Base-by-base conservation (phyloP, 164 flowering plant genomes). In the Warburgia ugandensis region DNA sequence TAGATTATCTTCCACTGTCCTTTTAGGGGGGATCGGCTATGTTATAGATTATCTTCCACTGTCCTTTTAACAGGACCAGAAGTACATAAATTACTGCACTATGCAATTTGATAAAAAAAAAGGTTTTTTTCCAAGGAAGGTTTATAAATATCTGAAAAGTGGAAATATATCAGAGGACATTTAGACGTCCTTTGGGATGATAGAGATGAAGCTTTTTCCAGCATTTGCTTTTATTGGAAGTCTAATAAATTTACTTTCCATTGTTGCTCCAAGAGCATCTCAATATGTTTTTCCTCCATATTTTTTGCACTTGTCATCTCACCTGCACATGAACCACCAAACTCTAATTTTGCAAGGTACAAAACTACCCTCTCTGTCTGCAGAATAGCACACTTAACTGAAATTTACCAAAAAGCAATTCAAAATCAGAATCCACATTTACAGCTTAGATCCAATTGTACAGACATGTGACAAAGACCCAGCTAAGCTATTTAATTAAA, bases 201-300 rank as follows among this genome's bases (percentile, higher is more conserved):
- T 54, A 55, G 12, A 67, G 76, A 12, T 86, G 81, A 32, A 58
- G 68, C 20, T 88, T 16, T 39, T 43, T 23, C 23, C 11, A 2
- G 6, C 23, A 14, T 43, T 43, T 11, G 5, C 12, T 22, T 13
- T 9, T 13, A 45, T 27, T 25, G 3, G 31, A 9, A 27, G 14
- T 13, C 28, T 45, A 5, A 25, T 16, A 28, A 28, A 2, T 28
- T 12, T 45, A 20, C 16, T 22, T 43, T 22, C 43, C 6, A 5
- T 2, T 26, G 14, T 27, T 28, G 14, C 12, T 26, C 28, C 26
- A 23, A 0, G 10, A 23, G 23, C 28, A 23, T 41, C 31, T 11
- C 16, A 23, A 10, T 29, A 29, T 45, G 32, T 19, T 26, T 3
- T 39, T 10, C 19, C 16, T 16, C 21, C 17, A 39, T 2, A 19